Evolutionary conservation across 306 rosid genomes (phyloP).

Genomic region (Vachellia pachyceras): DNA sequence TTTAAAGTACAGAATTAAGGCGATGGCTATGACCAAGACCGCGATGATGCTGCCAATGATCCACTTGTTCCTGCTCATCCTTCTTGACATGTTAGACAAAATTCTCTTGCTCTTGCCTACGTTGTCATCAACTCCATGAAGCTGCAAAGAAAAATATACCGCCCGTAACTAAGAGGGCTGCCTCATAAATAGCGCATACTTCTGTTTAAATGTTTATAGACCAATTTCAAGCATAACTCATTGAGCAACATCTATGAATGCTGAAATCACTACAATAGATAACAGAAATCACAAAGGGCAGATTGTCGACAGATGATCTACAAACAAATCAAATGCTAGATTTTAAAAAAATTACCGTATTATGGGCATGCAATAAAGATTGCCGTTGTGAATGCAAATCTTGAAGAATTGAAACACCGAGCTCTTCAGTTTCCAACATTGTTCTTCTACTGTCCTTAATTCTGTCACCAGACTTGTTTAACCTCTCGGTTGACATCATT

Average conservation of each 20-base stretch:
- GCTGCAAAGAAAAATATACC: conserved; percentile 55
- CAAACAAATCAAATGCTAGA: background rate
- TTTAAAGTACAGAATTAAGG: conserved; percentile 80
- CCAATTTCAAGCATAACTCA: conserved; percentile 22
- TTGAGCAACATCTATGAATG: conserved; percentile 10
- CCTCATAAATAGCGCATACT: conserved; percentile 23
- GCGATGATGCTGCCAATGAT: conserved; percentile 57
- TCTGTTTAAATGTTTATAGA: background rate
- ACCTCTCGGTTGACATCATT: conserved; percentile 77
- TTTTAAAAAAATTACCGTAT: conserved; percentile 56
- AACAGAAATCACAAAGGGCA: conserved; percentile 2
- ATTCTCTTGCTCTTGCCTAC: conserved; percentile 84
- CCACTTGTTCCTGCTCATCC: conserved; percentile 92
- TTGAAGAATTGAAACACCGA: conserved; percentile 95
- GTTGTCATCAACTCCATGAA: conserved; percentile 93
- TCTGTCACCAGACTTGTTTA: conserved; percentile 73
- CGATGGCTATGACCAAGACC: conserved; percentile 69
- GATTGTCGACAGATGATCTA: conserved; percentile 7
- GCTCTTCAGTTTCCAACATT: conserved; percentile 98
- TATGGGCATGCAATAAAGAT: conserved; percentile 79
- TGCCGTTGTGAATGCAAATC: conserved; percentile 97
- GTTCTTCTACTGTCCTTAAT: conserved; percentile 87
- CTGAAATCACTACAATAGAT: conserved; percentile 6
- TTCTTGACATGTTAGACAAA: conserved; percentile 73
- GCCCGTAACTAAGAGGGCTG: conserved; percentile 25